Evolutionary conservation across 192 early-diverging fungal genomes (phyloP).

Genomic region (Chytriomyces sp.): DNA sequence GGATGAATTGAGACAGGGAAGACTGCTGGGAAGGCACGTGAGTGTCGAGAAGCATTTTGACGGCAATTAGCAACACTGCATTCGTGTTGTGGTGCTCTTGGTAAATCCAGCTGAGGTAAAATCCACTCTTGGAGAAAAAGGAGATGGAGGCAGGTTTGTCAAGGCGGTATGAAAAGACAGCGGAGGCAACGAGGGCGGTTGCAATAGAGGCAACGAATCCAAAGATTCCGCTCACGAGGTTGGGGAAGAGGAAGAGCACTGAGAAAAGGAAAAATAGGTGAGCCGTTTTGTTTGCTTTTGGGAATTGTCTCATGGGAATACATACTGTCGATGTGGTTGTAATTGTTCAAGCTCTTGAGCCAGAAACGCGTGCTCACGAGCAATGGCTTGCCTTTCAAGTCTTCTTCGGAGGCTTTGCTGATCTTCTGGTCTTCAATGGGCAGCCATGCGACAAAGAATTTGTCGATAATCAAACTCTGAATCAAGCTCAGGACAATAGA

Average conservation of each 20-base stretch:
- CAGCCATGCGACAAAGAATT: slow-evolving; percentile 10
- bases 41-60: background rate
- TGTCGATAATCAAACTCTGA: slow-evolving; percentile 3
- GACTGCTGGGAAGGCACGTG: background rate
- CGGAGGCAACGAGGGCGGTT: background rate
- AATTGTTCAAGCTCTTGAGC: slow-evolving; percentile 1
- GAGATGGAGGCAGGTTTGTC: slow-evolving; percentile 5
- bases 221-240: slow-evolving; percentile 19
- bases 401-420: background rate
- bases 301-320: background rate
- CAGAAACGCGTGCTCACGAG: slow-evolving; percentile 15
- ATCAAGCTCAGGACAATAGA: slow-evolving; percentile 1
- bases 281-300: background rate
- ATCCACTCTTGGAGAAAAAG: background rate
- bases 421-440: no score
- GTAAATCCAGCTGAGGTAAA: slow-evolving; percentile 1
- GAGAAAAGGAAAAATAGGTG: background rate
- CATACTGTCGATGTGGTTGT: slow-evolving; percentile 30
- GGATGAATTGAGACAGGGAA: background rate
- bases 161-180: slow-evolving; percentile 14
- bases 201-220: background rate
- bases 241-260: slow-evolving; percentile 22
- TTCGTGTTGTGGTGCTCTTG: no score
- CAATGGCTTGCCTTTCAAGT: background rate
- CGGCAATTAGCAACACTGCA: no score